phyloP scores from a whole-genome alignment of 2,329 filamentous ascomycete species.

The Sclerotinia glacialis region DNA sequence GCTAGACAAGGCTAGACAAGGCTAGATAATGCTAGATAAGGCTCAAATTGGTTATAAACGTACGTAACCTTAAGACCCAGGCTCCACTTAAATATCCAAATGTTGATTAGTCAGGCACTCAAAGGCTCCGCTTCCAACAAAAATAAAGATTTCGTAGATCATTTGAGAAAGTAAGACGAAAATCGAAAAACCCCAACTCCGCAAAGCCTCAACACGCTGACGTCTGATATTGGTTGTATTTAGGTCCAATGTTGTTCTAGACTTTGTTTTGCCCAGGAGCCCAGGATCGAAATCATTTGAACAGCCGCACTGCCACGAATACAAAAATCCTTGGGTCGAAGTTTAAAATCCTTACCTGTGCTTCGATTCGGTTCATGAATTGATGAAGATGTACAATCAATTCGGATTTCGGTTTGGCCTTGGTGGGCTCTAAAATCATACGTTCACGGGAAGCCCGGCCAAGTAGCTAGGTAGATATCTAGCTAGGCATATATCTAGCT shows the following conservation, averaged over 20 bases:
- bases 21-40: neutral
- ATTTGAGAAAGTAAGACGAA: no score
- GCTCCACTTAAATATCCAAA: neutral
- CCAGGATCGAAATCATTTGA: neutral
- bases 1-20: neutral
- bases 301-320: constrained; percentile 3
- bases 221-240: neutral
- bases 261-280: neutral
- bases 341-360: neutral
- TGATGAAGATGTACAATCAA: neutral
- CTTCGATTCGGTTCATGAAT: neutral
- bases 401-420: neutral
- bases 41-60: neutral
- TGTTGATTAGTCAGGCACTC: constrained; percentile 7
- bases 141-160: neutral
- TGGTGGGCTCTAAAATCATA: no score
- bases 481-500: neutral
- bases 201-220: constrained; percentile 2
- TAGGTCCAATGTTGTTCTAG: neutral
- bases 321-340: neutral
- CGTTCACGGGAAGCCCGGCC: neutral
- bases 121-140: neutral
- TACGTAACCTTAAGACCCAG: neutral
- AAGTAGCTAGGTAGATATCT: neutral
- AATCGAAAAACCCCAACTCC: neutral